Evolutionary conservation across 768 basidiomycete species (phyloP), one percentile per base, ranked within the genome.

Genomic region (Lentinula aciculospora): DNA sequence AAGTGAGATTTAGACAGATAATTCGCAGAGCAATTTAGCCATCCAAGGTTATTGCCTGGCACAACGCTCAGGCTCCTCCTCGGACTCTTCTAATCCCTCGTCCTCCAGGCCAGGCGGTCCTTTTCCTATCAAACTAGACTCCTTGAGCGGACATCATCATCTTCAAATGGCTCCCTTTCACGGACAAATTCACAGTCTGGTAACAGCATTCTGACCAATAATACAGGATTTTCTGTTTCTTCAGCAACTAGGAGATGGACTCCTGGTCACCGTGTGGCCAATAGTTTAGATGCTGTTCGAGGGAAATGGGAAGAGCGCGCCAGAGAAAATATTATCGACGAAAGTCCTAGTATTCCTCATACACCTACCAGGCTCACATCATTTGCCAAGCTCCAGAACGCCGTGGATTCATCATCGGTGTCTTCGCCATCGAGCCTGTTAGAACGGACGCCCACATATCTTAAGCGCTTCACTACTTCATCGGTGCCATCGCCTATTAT

Each of bases 81-180:
- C 67, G 27, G 70, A 72, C 56, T 57, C 68, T 5, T 59, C 74
- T 17, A 67, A 62, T 28, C 49, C 57, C 15, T 72, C 74, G 31
- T 63, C 62, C 53, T 66, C 76, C 31, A 74, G 72, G 60, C 64
- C 72, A 28, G 67, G 68, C 25, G 80, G 79, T 44, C 80, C 87
- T 5, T 92, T 93, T 70, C 87, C 21, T 93, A 93, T 71, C 91
- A 93, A 74, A 85, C 85, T 61, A 84, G 89, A 40, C 79, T 93
- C 36, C 76, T 93, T 40, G 89, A 93, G 69, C 83, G 89, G 44
- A 86, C 88, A 10, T 76, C 86, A 1, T 85, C 80, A 54, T 70
- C 74, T 46, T 68, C 77, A 47, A 71, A 75, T 53, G 75, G 74
- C 63, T 81, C 86, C 4, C 69, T 84, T 53, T 80, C 84, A 28